Base-by-base conservation (phyloP, 805 yeast genomes). In the Henningerozyma blattae region DNA sequence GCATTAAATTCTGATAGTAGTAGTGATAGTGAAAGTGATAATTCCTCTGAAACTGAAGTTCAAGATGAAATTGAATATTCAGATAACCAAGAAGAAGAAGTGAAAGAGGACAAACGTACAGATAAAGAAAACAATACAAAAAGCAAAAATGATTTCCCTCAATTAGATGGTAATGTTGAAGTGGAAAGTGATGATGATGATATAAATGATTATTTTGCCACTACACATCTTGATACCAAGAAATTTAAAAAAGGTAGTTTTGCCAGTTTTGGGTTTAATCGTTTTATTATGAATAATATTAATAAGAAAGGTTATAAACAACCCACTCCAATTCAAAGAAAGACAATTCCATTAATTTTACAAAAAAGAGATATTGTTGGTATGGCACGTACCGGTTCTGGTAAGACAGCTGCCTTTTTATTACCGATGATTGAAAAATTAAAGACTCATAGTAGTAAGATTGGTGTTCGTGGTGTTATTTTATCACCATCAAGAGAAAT, bases 321-420 rank as follows among this genome's bases (percentile, higher is more conserved):
- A 44, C 99, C 99, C 12, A 91, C 99, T 0, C 99, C 99, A 2
- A 91, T 91, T 56, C 99, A 91, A 61, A 70, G 98, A 43, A 91
- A 89, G 54, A 79, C 98, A 3, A 83, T 91, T 38, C 98, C 98
- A 0, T 65, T 86, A 35, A 77, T 91, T 38, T 64, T 91, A 63
- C 84, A 81, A 31, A 80, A 75, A 35, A 69, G 93, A 51, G 98
- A 91, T 60, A 94, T 91, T 28, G 98, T 91, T 13, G 99, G 96
- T 53, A 91, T 91, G 99, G 99, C 99, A 13, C 72, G 99, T 52
- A 91, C 99, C 0, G 99, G 99, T 49, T 83, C 95, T 18, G 99
- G 99, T 67, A 91, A 91, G 54, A 91, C 99, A 0, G 98, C 98
- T 7, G 97, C 98, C 1, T 91, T 91, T 54, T 71, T 84, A 15